Base-by-base conservation (phyloP, 2,329 filamentous ascomycete species). In the Claviceps spartinae region DNA sequence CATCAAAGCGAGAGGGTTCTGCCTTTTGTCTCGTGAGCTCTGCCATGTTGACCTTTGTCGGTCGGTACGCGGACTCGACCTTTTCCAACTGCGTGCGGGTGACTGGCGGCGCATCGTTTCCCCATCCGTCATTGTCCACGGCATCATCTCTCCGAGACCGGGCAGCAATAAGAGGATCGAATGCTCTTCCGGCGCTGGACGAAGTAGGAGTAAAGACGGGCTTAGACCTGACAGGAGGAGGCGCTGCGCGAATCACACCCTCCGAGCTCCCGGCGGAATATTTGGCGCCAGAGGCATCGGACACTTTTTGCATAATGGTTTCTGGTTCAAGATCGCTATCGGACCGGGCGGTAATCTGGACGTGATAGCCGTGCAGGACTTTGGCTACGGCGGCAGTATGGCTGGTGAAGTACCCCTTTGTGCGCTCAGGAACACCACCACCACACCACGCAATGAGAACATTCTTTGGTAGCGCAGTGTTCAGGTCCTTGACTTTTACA, bases 331-430 rank as follows among this genome's bases (percentile, higher is more conserved):
- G 79, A 64, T 97, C 90, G 63, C 81, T 79, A 56, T 95, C 88
- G 56, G 90, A 94, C 55, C 93, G 87, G 54, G 93, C 93, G 50
- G 90, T 97, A 61, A 98, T 86, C 72, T 98, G 91, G 54, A 98
- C 89, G 67, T 98, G 93, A 68, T 97, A 98, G 59, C 93, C 89
- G 72, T 96, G 90, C 43, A 98, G 79, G 59, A 96, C 77, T 70
- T 95, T 96, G 56, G 89, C 83, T 40, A 97, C 89, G 47, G 88
- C 85, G 55, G 86, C 83, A 47, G 93, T 74, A 70, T 98, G 91
- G 71, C 89, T 96, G 59, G 88, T 95, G 67, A 98, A 98, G 71
- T 97, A 97, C 58, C 93, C 93, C 72, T 97, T 98, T 55, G 91
- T 97, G 62, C 91, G 79, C 71, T 98, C 93, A n/a, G 93, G 93